A percentile compares a stretch with the other conserved stretches of the same genome.
phyloP scores from a whole-genome alignment of 23 red algal species.

The Cyanidiococcus yangmingshanensis region DNA sequence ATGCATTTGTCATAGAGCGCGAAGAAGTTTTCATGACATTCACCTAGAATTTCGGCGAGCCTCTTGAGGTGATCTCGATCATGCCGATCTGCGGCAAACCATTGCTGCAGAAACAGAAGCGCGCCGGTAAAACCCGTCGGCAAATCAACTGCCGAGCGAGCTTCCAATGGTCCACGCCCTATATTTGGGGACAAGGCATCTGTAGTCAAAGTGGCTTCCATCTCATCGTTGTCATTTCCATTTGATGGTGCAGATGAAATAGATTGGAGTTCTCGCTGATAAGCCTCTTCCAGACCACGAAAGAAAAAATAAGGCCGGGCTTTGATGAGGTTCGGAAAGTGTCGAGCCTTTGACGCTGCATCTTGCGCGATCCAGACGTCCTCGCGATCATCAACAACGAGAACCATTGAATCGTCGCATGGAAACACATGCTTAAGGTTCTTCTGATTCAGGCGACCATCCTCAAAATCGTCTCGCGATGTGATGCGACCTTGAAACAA shows the following conservation, averaged over 20 bases:
- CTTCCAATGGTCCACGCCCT: not conserved
- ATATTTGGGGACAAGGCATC: not conserved
- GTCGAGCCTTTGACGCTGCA: not conserved
- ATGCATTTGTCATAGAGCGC: not conserved
- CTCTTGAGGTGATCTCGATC: slow-evolving; percentile 23
- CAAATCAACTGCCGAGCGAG: not conserved
- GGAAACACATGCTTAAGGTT: slow-evolving; percentile 87
- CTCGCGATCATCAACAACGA: slow-evolving; percentile 96
- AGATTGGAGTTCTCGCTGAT: slow-evolving; percentile 15
- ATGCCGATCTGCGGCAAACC: slow-evolving; percentile 10
- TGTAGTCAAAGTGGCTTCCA: not conserved
- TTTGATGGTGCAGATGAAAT: not conserved
- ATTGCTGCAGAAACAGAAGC: slow-evolving; percentile 20
- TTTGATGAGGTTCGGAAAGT: slow-evolving; percentile 74
- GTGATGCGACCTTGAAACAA: slow-evolving; percentile 84
- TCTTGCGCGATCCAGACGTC: slow-evolving; percentile 71
- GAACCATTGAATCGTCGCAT: slow-evolving; percentile 94
- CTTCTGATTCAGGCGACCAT: slow-evolving; percentile 82
- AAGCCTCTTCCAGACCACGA: slow-evolving; percentile 56
- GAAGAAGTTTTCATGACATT: slow-evolving; percentile 49
- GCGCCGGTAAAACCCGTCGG: too few relatives aligned
- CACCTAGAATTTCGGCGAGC: slow-evolving; percentile 41
- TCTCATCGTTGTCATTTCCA: slow-evolving; percentile 10
- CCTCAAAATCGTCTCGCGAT: slow-evolving; percentile 85
- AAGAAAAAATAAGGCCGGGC: slow-evolving; percentile 87